Percentiles rank a stretch among this genome's conserved stretches.
Evolutionary conservation across 768 basidiomycete species (phyloP).

Genomic region (Lentinus tigrinus): DNA sequence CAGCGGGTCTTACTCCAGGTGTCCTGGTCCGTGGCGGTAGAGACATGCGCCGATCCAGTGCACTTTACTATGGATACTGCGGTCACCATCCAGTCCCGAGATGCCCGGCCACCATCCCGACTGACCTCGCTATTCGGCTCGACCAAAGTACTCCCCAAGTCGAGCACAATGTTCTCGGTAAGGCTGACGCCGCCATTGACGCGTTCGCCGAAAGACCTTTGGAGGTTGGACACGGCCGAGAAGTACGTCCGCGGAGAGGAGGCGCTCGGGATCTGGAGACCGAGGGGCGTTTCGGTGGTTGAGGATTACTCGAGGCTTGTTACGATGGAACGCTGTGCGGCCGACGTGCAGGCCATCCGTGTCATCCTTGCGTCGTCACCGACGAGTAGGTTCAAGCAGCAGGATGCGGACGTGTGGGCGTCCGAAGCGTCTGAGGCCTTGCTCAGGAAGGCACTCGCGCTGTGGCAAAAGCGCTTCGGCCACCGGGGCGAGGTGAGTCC

Average conservation of each 20-base stretch:
- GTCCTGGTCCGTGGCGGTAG: slow-evolving; percentile 77
- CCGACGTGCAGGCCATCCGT: slow-evolving; percentile 88
- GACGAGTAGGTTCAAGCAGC: slow-evolving; percentile 39
- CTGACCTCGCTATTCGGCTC: slow-evolving; percentile 76
- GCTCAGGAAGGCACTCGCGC: slow-evolving; percentile 60
- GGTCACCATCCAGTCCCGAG: slow-evolving; percentile 79
- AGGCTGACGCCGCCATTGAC: slow-evolving; percentile 81
- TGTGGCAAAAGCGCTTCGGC: slow-evolving; percentile 87
- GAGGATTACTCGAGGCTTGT: slow-evolving; percentile 81
- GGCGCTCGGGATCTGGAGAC: slow-evolving; percentile 75
- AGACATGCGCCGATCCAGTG: slow-evolving; percentile 82
- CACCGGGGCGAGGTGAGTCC: slow-evolving; percentile 66
- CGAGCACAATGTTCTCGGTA: slow-evolving; percentile 82
- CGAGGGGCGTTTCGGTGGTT: slow-evolving; percentile 85
- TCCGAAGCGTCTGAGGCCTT: slow-evolving; percentile 48
- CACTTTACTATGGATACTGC: slow-evolving; percentile 87
- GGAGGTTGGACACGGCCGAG: slow-evolving; percentile 92
- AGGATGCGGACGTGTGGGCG: slow-evolving; percentile 63
- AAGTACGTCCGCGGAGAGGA: slow-evolving; percentile 97
- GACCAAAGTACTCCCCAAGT: slow-evolving; percentile 73
- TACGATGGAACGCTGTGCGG: slow-evolving; percentile 68
- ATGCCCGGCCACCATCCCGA: slow-evolving; percentile 80
- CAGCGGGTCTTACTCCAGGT: slow-evolving; percentile 82
- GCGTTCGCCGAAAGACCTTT: slow-evolving; percentile 84
- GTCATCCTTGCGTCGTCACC: slow-evolving; percentile 65